Percentiles rank a stretch among this genome's conserved stretches.
Evolutionary conservation across 2,329 filamentous ascomycete species (phyloP).

Genomic region (Thielaviopsis punctulata): DNA sequence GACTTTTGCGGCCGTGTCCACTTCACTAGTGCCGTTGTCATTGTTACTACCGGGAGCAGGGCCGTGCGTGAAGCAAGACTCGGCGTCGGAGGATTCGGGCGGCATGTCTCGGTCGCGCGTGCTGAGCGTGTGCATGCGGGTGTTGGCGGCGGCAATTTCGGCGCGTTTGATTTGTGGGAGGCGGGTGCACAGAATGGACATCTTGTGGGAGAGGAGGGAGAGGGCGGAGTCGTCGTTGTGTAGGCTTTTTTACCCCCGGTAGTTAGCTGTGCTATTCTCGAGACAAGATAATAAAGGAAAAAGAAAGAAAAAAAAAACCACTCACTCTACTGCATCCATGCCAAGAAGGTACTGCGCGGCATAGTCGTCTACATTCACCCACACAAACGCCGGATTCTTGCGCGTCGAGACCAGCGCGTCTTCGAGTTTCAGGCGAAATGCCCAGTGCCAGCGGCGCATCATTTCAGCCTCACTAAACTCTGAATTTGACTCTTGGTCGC

Average conservation of each 20-base stretch:
- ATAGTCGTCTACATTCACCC: slow-evolving; percentile 48
- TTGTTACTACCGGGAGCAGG: background rate
- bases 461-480: slow-evolving; percentile 7
- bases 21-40: background rate
- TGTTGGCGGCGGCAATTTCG: slow-evolving; percentile 15
- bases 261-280: slow-evolving; percentile 20
- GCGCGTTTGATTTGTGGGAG: slow-evolving; percentile 50
- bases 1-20: background rate
- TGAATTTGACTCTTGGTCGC: slow-evolving; percentile 12
- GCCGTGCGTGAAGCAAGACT: too few relatives aligned
- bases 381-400: slow-evolving; percentile 22
- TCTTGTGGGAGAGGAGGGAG: slow-evolving; percentile 41
- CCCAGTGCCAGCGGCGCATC: slow-evolving; percentile 56
- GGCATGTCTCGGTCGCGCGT: slow-evolving; percentile 18
- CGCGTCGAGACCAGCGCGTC: slow-evolving; percentile 29
- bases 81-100: slow-evolving; percentile 23
- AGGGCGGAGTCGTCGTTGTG: slow-evolving; percentile 32
- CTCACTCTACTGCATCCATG: slow-evolving; percentile 30
- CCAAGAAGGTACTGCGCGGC: slow-evolving; percentile 31
- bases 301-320: background rate
- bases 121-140: slow-evolving; percentile 14
- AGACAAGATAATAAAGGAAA: background rate
- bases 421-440: slow-evolving; percentile 63
- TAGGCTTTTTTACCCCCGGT: too few relatives aligned
- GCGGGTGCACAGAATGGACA: slow-evolving; percentile 75